A percentile compares a stretch with the other conserved stretches of the same genome.
These are phyloP conservation scores for Exophiala viscosa DNA, from an alignment of 2,329 filamentous ascomycete species.

Conservation along the genomic window DNA sequence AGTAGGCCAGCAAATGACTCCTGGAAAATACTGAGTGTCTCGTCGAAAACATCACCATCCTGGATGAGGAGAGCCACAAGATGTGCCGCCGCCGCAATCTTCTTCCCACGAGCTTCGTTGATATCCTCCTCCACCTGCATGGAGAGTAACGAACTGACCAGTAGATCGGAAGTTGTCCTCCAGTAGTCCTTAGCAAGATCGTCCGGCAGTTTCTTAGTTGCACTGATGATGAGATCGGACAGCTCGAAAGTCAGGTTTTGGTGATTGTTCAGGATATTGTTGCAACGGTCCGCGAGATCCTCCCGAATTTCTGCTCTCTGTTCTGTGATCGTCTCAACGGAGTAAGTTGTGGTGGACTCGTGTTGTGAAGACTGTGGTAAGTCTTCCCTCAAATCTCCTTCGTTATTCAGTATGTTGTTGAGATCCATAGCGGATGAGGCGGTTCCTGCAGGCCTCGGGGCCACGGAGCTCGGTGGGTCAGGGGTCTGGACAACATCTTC, in stretches of 20 bases:
- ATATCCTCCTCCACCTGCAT: slow-evolving; percentile 58
- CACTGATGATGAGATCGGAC: slow-evolving; percentile 75
- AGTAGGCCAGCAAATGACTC: slow-evolving; percentile 73
- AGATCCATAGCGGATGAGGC: slow-evolving; percentile 22
- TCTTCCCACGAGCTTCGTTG: slow-evolving; percentile 56
- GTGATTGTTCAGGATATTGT: slow-evolving; percentile 86
- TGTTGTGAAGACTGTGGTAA: neutral
- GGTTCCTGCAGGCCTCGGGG: neutral
- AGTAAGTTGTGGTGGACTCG: slow-evolving; percentile 10
- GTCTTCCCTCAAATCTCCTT: neutral
- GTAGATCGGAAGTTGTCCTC: slow-evolving; percentile 73
- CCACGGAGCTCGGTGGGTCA: neutral
- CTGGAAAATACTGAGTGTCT: slow-evolving; percentile 66
- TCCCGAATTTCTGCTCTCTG: slow-evolving; percentile 68
- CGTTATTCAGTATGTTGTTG: slow-evolving; percentile 23
- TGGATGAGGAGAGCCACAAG: slow-evolving; percentile 77
- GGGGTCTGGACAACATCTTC: slow-evolving; percentile 4
- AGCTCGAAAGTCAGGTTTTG: slow-evolving; percentile 87
- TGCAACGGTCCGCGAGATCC: slow-evolving; percentile 79
- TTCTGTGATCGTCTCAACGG: slow-evolving; percentile 75
- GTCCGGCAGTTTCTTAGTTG: slow-evolving; percentile 60
- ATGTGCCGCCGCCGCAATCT: slow-evolving; percentile 88
- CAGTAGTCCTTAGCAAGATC: slow-evolving; percentile 55
- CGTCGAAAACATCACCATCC: slow-evolving; percentile 73
- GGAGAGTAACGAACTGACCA: slow-evolving; percentile 77